Evolutionary conservation across 2,329 filamentous ascomycete genomes (phyloP).

Genomic region (Ceratocystis diversiconidia): DNA sequence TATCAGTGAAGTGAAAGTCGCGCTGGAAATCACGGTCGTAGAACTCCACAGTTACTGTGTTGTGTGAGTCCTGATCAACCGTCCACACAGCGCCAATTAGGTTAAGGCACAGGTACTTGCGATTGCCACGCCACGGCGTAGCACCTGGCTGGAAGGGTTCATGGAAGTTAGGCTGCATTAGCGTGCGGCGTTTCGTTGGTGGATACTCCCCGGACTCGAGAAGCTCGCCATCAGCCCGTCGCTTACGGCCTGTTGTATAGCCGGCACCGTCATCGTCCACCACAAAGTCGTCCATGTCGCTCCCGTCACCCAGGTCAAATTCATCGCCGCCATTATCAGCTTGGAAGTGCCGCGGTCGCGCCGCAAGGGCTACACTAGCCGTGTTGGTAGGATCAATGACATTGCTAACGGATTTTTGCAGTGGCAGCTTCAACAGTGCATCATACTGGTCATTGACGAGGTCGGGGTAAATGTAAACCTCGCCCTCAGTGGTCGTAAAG

Average conservation of each 20-base stretch:
- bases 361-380: slow-evolving; percentile 29
- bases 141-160: slow-evolving; percentile 79
- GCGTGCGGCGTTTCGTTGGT: slow-evolving; percentile 33
- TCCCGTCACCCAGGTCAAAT: slow-evolving; percentile 55
- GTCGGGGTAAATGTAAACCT: slow-evolving; percentile 77
- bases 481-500: slow-evolving; percentile 84
- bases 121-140: slow-evolving; percentile 88
- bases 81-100: slow-evolving; percentile 94
- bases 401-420: slow-evolving; percentile 48
- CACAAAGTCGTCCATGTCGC: slow-evolving; percentile 65
- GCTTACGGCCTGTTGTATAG: slow-evolving; percentile 48
- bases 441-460: slow-evolving; percentile 47
- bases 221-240: slow-evolving; percentile 39
- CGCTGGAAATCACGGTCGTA: slow-evolving; percentile 86
- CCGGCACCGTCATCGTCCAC: slow-evolving; percentile 91
- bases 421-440: slow-evolving; percentile 40
- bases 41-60: slow-evolving; percentile 94
- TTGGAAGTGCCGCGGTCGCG: slow-evolving; percentile 48
- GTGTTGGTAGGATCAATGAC: slow-evolving; percentile 42
- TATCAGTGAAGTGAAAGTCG: slow-evolving; percentile 96
- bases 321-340: slow-evolving; percentile 41
- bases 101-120: slow-evolving; percentile 87
- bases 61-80: slow-evolving; percentile 80
- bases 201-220: slow-evolving; percentile 24
- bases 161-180: slow-evolving; percentile 54